phyloP scores from a whole-genome alignment of 495 filamentous ascomycete genomes.

The Daldinia decipiens region DNA sequence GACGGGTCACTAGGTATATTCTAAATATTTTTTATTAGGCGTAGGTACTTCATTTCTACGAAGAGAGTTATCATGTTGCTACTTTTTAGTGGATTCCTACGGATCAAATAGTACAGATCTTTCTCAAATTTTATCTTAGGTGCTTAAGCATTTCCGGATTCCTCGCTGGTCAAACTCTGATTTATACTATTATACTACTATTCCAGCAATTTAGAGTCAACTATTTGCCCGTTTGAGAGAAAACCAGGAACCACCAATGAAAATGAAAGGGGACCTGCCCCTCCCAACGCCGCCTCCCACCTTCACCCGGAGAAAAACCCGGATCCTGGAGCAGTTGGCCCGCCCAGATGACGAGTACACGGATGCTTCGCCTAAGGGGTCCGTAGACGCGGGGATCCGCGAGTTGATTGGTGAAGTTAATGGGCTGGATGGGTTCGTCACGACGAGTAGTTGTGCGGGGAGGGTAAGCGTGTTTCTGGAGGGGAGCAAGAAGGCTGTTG shows the following conservation, averaged over 20 bases:
- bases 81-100: conserved; percentile 6
- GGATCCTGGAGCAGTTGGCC: conserved; percentile 72
- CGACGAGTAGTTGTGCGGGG: conserved; percentile 91
- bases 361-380: conserved; percentile 87
- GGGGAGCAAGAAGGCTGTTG: conserved; percentile 64
- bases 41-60: background rate
- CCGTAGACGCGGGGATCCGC: conserved; percentile 79
- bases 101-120: background rate
- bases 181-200: too few species aligned
- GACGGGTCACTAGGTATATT: too few species aligned
- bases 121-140: conserved; percentile 1
- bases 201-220: too few species aligned
- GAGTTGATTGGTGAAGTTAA: conserved; percentile 82
- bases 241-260: background rate
- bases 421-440: conserved; percentile 74
- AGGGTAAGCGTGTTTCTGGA: conserved; percentile 87
- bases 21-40: background rate
- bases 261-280: conserved; percentile 4
- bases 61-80: background rate
- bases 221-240: background rate
- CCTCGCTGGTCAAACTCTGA: background rate
- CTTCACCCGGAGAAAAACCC: conserved; percentile 71
- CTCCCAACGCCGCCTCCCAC: conserved; percentile 41
- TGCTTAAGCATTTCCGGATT: background rate
- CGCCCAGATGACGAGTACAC: conserved; percentile 72